Evolutionary conservation across 306 rosid genomes (phyloP).

Genomic region (Prunus davidiana): DNA sequence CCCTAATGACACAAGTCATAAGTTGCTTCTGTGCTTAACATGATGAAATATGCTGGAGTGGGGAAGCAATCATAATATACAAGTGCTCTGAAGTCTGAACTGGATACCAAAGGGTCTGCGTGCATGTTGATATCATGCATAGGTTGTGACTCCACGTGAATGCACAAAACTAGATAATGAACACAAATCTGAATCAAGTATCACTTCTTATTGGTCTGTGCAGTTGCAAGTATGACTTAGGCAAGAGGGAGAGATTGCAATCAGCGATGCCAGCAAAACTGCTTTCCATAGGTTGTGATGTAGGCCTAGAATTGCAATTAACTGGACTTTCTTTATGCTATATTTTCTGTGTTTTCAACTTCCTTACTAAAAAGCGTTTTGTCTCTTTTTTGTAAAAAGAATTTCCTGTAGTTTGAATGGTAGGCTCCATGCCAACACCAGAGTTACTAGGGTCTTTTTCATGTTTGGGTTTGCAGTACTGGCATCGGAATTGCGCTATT

Average conservation of each 20-base stretch:
- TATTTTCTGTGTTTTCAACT: not conserved
- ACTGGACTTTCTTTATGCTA: not conserved
- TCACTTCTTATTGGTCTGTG: not conserved
- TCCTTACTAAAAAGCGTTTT: not conserved
- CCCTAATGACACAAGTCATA: not conserved
- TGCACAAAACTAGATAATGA: not conserved
- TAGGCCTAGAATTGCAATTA: not conserved
- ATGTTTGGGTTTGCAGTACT: not conserved
- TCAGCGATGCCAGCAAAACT: not conserved
- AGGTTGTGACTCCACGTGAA: not conserved
- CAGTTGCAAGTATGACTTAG: not conserved
- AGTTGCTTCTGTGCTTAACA: not conserved
- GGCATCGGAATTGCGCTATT: not conserved
- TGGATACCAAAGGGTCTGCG: not conserved
- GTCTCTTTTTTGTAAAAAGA: too few relatives aligned
- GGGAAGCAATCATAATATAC: not conserved
- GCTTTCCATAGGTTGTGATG: conserved; percentile 1
- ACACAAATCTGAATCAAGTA: not conserved
- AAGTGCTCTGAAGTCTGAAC: not conserved
- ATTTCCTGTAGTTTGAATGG: not conserved
- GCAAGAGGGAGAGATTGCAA: not conserved
- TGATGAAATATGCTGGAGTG: not conserved
- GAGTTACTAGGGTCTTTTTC: not conserved
- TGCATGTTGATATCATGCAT: not conserved
- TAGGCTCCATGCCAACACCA: not conserved